Evolutionary conservation across 768 basidiomycete species (phyloP).

Genomic region (Melanogaster broomeanus): DNA sequence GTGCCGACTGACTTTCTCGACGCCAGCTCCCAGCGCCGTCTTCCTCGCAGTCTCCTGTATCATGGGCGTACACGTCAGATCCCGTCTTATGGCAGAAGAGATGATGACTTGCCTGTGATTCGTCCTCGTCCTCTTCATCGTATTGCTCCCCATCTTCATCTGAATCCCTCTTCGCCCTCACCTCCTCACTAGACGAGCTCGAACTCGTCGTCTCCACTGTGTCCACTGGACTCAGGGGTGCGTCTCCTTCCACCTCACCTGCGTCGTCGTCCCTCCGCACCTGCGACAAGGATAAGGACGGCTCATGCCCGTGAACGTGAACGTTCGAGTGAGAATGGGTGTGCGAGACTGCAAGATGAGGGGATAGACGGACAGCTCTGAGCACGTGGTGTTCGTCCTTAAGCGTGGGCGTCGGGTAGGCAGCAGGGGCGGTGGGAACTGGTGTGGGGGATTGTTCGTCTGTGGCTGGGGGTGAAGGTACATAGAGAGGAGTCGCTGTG

Average conservation of each 20-base stretch:
- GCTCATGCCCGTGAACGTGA: not conserved
- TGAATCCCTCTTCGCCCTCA: constrained; percentile 2
- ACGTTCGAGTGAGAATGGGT: not conserved
- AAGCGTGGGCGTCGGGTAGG: not conserved
- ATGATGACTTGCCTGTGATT: constrained; percentile 17
- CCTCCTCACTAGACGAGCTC: constrained; percentile 12
- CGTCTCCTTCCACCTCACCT: not conserved
- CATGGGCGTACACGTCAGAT: not conserved
- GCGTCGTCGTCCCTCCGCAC: constrained; percentile 5
- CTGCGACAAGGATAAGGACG: constrained; percentile 7
- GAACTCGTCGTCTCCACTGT: constrained; percentile 8
- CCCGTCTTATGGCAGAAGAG: not conserved
- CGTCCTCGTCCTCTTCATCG: constrained; percentile 20
- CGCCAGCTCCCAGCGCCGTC: constrained; percentile 35
- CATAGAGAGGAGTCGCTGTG: no score
- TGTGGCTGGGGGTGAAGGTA: no score
- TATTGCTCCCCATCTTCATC: constrained; percentile 18
- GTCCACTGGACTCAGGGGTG: constrained; percentile 7
- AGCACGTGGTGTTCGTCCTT: constrained; percentile 23
- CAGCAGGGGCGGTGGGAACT: not conserved
- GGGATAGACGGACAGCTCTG: constrained; percentile 27
- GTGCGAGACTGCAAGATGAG: constrained; percentile 9
- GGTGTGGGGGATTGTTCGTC: no score
- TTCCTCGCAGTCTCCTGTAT: constrained; percentile 28
- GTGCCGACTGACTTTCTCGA: constrained; percentile 39